phyloP scores from a whole-genome alignment of 306 rosid species.

The Vigna hirtella region DNA sequence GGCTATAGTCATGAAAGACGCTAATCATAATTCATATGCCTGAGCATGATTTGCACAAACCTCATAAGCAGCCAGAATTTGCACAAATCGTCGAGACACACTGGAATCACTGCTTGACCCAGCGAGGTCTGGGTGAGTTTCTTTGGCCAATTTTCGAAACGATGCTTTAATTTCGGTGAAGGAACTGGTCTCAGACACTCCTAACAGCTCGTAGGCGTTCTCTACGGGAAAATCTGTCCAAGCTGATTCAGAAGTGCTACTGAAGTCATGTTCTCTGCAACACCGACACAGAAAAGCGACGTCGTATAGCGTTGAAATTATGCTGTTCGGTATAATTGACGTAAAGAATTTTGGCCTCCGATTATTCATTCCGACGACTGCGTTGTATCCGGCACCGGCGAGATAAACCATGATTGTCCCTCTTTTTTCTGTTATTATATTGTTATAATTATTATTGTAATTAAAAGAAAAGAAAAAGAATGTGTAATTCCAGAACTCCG shows the following conservation, averaged over 20 bases:
- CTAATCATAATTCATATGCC: constrained; percentile 7
- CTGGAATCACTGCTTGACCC: constrained; percentile 60
- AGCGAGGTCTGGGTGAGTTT: constrained; percentile 96
- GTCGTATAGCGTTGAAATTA: constrained; percentile 31
- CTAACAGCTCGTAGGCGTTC: constrained; percentile 84
- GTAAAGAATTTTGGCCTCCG: constrained; percentile 37
- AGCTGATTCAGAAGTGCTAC: constrained; percentile 58
- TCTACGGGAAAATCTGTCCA: constrained; percentile 56
- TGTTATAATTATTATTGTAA: not conserved
- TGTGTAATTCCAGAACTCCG: not conserved
- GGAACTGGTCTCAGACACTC: constrained; percentile 77
- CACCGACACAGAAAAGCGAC: constrained; percentile 39
- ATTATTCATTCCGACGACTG: constrained; percentile 33
- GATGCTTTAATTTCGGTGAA: constrained; percentile 83
- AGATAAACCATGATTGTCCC: constrained; percentile 43
- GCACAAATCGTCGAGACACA: constrained; percentile 77
- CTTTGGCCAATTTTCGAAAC: constrained; percentile 91
- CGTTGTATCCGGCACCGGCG: constrained; percentile 7
- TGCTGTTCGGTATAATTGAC: constrained; percentile 38
- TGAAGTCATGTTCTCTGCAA: constrained; percentile 52
- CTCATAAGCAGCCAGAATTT: constrained; percentile 96
- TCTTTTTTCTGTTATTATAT: not conserved
- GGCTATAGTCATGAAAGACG: not conserved
- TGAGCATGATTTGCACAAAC: constrained; percentile 44
- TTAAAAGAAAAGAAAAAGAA: not conserved